Evolutionary conservation across 768 basidiomycete genomes (phyloP).

Genomic region (Lanmaoa rubissima): DNA sequence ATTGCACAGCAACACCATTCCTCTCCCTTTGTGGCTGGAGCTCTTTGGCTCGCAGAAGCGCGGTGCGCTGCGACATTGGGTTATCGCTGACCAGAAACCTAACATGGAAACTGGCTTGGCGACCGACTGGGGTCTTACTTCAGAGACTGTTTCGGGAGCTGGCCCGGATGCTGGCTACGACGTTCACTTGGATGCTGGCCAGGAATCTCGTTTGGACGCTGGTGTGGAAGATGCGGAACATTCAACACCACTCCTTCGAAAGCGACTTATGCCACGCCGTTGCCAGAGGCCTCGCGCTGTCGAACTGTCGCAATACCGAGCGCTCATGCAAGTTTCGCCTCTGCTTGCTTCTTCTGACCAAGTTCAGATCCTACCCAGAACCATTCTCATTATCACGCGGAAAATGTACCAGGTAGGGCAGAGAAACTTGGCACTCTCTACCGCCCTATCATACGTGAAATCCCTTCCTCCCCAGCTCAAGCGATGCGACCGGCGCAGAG

Average conservation of each 20-base stretch:
- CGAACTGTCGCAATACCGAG: constrained; percentile 32
- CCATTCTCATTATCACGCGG: constrained; percentile 45
- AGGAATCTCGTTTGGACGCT: neutral
- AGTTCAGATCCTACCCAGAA: constrained; percentile 39
- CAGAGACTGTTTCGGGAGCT: neutral
- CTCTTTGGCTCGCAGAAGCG: constrained; percentile 48
- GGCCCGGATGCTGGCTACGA: neutral
- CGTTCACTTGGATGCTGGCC: neutral
- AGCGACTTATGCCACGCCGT: constrained; percentile 17
- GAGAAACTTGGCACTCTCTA: constrained; percentile 38
- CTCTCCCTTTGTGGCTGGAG: constrained; percentile 58
- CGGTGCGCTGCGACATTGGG: constrained; percentile 30
- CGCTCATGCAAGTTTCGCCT: constrained; percentile 44
- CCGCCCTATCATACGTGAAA: constrained; percentile 50
- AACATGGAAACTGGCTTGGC: neutral
- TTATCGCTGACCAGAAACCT: constrained; percentile 1
- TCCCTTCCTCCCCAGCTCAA: constrained; percentile 45
- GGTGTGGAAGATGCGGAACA: neutral
- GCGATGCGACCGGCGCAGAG: constrained; percentile 32
- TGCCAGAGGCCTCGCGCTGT: constrained; percentile 8
- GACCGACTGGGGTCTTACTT: neutral
- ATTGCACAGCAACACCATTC: constrained; percentile 24
- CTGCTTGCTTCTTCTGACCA: constrained; percentile 34
- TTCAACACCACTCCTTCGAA: neutral
- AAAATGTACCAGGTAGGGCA: constrained; percentile 45